Conservation (phyloP, 352 stramenopile genomes). For the Pythium diclinum region DNA sequence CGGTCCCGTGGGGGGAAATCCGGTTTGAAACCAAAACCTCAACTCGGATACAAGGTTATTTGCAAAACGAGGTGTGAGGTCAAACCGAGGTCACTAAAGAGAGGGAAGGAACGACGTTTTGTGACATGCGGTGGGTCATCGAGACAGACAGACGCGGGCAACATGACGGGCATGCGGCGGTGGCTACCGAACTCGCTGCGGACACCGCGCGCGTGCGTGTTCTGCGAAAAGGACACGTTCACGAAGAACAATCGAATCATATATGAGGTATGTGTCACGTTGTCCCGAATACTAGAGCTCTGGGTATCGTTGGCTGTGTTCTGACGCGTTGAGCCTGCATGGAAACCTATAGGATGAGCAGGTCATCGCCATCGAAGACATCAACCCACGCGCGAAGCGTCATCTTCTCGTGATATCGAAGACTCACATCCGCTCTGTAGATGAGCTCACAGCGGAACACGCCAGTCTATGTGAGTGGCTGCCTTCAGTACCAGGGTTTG, state of each 20-base stretch:
- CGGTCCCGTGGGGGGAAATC: background rate
- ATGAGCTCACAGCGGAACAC: slow-evolving; percentile 43
- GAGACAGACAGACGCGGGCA: background rate
- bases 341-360: slow-evolving; percentile 39
- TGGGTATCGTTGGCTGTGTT: background rate
- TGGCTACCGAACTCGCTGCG: slow-evolving; percentile 13
- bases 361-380: slow-evolving; percentile 61
- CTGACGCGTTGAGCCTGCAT: background rate
- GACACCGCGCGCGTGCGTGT: slow-evolving; percentile 33
- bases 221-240: slow-evolving; percentile 56
- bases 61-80: slow-evolving; percentile 26
- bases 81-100: slow-evolving; percentile 1
- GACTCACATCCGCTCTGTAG: slow-evolving; percentile 53
- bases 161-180: slow-evolving; percentile 8
- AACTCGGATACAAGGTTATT: slow-evolving; percentile 7
- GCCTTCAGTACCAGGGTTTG: background rate
- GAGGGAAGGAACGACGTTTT: background rate
- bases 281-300: background rate
- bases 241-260: slow-evolving; percentile 45
- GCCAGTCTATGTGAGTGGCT: slow-evolving; percentile 39
- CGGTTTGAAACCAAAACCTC: slow-evolving; percentile 22
- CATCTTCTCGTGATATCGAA: slow-evolving; percentile 66
- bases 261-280: slow-evolving; percentile 41
- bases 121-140: background rate
- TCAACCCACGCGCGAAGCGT: slow-evolving; percentile 45